Percentiles rank a stretch among this genome's conserved stretches.
Conservation (phyloP, 2,329 filamentous ascomycete species). For the Trichoderma simmonsii region DNA sequence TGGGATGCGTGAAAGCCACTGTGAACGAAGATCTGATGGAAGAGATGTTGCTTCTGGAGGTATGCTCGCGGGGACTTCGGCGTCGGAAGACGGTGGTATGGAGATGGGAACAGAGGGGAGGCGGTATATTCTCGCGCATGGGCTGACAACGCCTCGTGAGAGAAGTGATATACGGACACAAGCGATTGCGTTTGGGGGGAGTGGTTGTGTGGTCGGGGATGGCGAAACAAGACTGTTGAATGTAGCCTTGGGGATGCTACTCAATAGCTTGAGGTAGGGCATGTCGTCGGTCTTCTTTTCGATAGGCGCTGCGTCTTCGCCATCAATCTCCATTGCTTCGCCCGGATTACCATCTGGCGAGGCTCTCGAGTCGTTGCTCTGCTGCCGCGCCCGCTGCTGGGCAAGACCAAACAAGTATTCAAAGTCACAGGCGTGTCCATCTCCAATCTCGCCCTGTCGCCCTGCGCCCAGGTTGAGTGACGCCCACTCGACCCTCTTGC, state of each 20-base stretch:
- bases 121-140: constrained; percentile 81
- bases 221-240: constrained; percentile 32
- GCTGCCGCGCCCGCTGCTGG: constrained; percentile 14
- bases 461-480: constrained; percentile 70
- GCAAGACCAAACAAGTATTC: constrained; percentile 56
- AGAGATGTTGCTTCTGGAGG: constrained; percentile 32
- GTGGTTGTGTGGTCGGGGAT: constrained; percentile 21
- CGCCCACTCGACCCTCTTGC: constrained; percentile 74
- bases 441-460: constrained; percentile 76
- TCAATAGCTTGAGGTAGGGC: constrained; percentile 24
- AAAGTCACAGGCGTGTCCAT: constrained; percentile 82
- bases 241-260: constrained; percentile 26
- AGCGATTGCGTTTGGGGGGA: constrained; percentile 43
- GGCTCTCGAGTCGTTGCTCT: constrained; percentile 16
- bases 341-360: constrained; percentile 23
- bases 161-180: constrained; percentile 66
- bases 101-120: constrained; percentile 49
- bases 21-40: constrained; percentile 53
- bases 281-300: not conserved
- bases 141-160: constrained; percentile 64
- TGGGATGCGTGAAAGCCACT: constrained; percentile 66
- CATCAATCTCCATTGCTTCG: constrained; percentile 35
- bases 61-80: constrained; percentile 47
- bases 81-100: constrained; percentile 30
- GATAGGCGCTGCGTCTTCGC: constrained; percentile 5